Evolutionary conservation across 2,329 filamentous ascomycete genomes (phyloP).

Genomic region (Conoideocrella luteorostrata): DNA sequence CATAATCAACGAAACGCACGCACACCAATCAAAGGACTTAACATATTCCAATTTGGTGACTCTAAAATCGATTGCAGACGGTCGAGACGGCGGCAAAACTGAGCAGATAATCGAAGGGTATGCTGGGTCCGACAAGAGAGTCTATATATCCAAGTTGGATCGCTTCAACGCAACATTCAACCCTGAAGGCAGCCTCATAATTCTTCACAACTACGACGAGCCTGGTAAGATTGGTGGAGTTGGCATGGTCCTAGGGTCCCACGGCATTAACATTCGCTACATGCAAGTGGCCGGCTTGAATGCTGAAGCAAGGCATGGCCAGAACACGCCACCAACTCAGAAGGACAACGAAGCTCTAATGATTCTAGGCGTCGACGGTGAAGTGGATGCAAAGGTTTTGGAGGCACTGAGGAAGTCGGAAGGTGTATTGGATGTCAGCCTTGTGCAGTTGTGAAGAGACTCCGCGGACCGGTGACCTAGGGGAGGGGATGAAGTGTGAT

Average conservation of each 20-base stretch:
- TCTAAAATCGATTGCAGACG: slow-evolving; percentile 45
- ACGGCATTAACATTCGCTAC: slow-evolving; percentile 71
- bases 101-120: slow-evolving; percentile 58
- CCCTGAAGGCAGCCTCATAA: slow-evolving; percentile 67
- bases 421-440: slow-evolving; percentile 49
- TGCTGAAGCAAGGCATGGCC: slow-evolving; percentile 14
- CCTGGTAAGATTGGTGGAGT: slow-evolving; percentile 80
- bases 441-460: slow-evolving; percentile 36
- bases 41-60: slow-evolving; percentile 68
- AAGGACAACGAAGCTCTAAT: slow-evolving; percentile 65
- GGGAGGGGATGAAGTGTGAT: no score
- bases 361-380: slow-evolving; percentile 69
- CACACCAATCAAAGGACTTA: slow-evolving; percentile 52
- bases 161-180: slow-evolving; percentile 68
- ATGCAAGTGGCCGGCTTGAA: slow-evolving; percentile 64
- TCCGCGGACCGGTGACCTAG: background rate
- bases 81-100: slow-evolving; percentile 14
- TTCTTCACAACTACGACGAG: slow-evolving; percentile 74
- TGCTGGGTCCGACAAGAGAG: slow-evolving; percentile 49
- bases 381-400: slow-evolving; percentile 51
- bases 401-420: slow-evolving; percentile 41
- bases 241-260: slow-evolving; percentile 60
- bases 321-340: slow-evolving; percentile 12
- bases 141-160: slow-evolving; percentile 67
- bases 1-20: slow-evolving; percentile 66